Evolutionary conservation across 352 stramenopile genomes (phyloP).

Genomic region (Phytophthora pini): DNA sequence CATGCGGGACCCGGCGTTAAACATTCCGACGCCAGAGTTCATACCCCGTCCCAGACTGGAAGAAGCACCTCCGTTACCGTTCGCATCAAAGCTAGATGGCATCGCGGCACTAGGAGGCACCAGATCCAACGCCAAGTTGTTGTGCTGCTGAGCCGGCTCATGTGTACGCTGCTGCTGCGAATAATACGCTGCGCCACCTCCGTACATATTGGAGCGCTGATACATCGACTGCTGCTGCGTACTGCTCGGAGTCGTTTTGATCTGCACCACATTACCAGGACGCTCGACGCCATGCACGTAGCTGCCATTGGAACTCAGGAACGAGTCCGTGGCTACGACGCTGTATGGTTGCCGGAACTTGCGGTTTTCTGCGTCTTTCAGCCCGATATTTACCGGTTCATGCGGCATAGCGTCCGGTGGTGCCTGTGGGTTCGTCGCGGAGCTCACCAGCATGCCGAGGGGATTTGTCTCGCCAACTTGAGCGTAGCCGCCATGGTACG

Average conservation of each 20-base stretch:
- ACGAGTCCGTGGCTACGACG: slow-evolving; percentile 41
- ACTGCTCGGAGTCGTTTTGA: slow-evolving; percentile 41
- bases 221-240: slow-evolving; percentile 51
- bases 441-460: slow-evolving; percentile 65
- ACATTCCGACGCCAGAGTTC: slow-evolving; percentile 34
- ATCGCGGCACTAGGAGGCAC: slow-evolving; percentile 35
- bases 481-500: slow-evolving; percentile 40
- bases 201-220: slow-evolving; percentile 40
- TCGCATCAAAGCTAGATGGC: slow-evolving; percentile 34
- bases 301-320: slow-evolving; percentile 35
- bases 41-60: slow-evolving; percentile 34
- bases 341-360: slow-evolving; percentile 45
- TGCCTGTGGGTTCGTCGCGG: slow-evolving; percentile 48
- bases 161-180: slow-evolving; percentile 40
- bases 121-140: slow-evolving; percentile 29
- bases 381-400: slow-evolving; percentile 44
- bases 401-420: slow-evolving; percentile 48
- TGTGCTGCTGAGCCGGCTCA: slow-evolving; percentile 32
- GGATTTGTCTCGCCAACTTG: slow-evolving; percentile 42
- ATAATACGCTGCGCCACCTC: slow-evolving; percentile 31
- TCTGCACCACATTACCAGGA: slow-evolving; percentile 48
- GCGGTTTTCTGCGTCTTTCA: slow-evolving; percentile 47
- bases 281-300: slow-evolving; percentile 43
- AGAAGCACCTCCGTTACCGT: slow-evolving; percentile 21
- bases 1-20: slow-evolving; percentile 37